These are phyloP conservation scores for Pseudocercospora macadamiae DNA, from an alignment of 2,329 filamentous ascomycete species.

Conservation along the genomic window DNA sequence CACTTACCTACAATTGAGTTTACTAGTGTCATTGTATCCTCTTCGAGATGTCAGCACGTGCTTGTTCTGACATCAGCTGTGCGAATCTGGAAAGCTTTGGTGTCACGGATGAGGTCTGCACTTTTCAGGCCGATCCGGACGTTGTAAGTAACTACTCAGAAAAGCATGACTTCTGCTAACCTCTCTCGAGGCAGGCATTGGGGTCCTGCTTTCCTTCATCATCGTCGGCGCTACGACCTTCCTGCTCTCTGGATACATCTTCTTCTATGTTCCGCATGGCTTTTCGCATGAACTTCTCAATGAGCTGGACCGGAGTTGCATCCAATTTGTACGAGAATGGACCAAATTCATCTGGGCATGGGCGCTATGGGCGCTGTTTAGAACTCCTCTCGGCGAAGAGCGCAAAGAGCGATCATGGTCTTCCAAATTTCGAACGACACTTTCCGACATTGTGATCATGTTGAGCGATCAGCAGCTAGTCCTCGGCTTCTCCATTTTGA, in stretches of 20 bases:
- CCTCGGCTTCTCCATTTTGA: conserved; percentile 1
- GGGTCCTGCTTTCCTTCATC: conserved; percentile 3
- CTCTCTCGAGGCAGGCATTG: conserved; percentile 4
- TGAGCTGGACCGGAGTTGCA: not conserved
- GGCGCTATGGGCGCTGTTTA: too few species aligned
- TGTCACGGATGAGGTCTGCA: not conserved
- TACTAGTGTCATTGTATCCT: too few species aligned
- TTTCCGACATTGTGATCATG: not conserved
- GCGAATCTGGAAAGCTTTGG: not conserved
- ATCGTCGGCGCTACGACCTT: not conserved
- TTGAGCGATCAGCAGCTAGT: conserved; percentile 4
- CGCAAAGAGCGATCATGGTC: not conserved
- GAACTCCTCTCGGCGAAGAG: not conserved
- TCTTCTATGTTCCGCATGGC: not conserved
- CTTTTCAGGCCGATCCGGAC: not conserved
- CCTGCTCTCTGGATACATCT: not conserved
- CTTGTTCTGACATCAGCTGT: not conserved
- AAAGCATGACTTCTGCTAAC: too few species aligned
- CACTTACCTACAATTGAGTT: too few species aligned
- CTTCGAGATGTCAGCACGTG: too few species aligned
- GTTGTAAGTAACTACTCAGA: too few species aligned
- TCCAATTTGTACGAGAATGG: not conserved
- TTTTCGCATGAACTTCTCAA: not conserved
- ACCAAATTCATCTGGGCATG: too few species aligned
- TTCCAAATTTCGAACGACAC: not conserved